These are phyloP conservation scores for Calocybe gambosa DNA, from an alignment of 1,284 basidiomycete genomes.

Conservation along the genomic window DNA sequence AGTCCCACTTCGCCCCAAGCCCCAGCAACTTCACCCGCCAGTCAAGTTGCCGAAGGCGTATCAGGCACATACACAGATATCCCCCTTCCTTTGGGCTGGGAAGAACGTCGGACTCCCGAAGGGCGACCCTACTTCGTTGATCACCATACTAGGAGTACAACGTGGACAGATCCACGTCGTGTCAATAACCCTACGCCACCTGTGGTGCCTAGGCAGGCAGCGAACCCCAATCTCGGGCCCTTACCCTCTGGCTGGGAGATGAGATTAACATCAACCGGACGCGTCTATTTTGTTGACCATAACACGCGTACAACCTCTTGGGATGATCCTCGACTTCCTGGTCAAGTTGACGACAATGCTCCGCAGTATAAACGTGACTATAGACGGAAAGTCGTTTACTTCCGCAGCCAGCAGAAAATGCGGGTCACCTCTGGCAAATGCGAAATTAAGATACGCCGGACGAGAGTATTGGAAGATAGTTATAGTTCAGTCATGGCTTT, in stretches of 20 bases:
- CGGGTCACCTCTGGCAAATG: conserved; percentile 88
- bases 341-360: conserved; percentile 84
- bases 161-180: conserved; percentile 96
- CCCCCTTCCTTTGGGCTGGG: conserved; percentile 94
- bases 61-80: conserved; percentile 51
- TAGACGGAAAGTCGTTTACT: conserved; percentile 97
- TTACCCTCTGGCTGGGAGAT: conserved; percentile 98
- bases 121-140: conserved; percentile 97
- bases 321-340: conserved; percentile 91
- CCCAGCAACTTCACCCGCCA: conserved; percentile 27
- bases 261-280: conserved; percentile 87
- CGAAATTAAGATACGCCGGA: conserved; percentile 92
- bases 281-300: conserved; percentile 96
- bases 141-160: conserved; percentile 93
- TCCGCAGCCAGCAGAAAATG: conserved; percentile 95
- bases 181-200: conserved; percentile 52
- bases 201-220: conserved; percentile 61
- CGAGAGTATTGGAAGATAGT: conserved; percentile 94
- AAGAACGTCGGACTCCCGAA: conserved; percentile 96
- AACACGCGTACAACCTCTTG: conserved; percentile 94
- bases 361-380: conserved; percentile 99
- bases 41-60: conserved; percentile 19
- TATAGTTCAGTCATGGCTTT: conserved; percentile 96
- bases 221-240: conserved; percentile 88
- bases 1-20: conserved; percentile 29